Evolutionary conservation across 148 eudicot species (phyloP).

Genomic region (Linanthus parryae): DNA sequence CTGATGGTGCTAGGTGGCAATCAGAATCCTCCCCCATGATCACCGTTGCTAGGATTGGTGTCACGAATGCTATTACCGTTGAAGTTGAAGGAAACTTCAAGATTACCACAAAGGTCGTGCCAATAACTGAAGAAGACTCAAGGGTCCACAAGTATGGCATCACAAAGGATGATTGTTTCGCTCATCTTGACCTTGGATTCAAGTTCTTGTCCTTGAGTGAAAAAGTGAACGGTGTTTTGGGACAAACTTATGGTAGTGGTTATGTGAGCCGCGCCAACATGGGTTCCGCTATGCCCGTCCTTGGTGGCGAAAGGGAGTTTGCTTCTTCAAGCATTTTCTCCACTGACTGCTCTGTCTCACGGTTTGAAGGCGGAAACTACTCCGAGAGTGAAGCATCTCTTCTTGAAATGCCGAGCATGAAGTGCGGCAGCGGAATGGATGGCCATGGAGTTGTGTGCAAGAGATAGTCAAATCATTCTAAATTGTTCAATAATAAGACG

Average conservation of each 20-base stretch:
- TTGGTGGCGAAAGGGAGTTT: conserved; percentile 2
- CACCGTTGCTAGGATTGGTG: conserved; percentile 5
- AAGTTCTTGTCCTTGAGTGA: conserved; percentile 6
- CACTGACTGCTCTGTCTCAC: conserved; percentile 2
- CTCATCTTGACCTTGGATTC: conserved; percentile 11
- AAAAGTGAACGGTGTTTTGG: conserved; percentile 7
- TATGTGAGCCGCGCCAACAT: conserved; percentile 11
- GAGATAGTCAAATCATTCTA: too few relatives aligned
- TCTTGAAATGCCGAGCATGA: too few relatives aligned
- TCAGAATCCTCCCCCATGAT: neutral
- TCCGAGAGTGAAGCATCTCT: neutral
- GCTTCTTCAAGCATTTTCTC: conserved; percentile 6
- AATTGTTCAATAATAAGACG: too few relatives aligned
- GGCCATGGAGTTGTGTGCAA: conserved; percentile 11
- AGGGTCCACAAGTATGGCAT: conserved; percentile 4
- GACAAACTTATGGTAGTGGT: conserved; percentile 7
- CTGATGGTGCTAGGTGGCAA: conserved; percentile 3
- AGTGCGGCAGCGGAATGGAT: neutral
- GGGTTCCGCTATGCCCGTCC: conserved; percentile 5
- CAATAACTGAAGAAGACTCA: conserved; percentile 9
- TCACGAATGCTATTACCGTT: neutral
- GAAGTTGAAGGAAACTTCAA: neutral
- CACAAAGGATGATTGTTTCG: too few relatives aligned
- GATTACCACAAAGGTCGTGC: conserved; percentile 7
- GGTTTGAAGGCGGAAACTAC: neutral